Evolutionary conservation across 129 eudicot genomes (phyloP), one percentile per base, ranked within the genome.

Genomic region (Escallonia rubra): DNA sequence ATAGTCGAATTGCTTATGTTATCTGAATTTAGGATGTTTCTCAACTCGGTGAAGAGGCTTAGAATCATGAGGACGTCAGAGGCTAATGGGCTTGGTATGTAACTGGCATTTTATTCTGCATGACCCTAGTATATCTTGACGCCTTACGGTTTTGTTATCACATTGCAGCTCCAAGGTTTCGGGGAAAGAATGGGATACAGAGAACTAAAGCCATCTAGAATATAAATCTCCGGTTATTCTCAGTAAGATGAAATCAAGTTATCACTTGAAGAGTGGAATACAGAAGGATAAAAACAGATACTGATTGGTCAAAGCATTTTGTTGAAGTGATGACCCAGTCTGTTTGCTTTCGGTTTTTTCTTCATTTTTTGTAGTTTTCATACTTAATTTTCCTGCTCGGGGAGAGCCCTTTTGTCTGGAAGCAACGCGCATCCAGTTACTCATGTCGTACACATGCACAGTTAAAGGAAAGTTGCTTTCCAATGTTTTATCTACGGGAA

Each of bases 41-140:
- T 83, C n/a, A 65, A 70, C 67, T 89, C 90, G 0, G 96, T 87
- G 70, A 94, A 82, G 82, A 82, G 97, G 74, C 99, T 94, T 59
- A 74, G 92, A 72, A 94, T 94, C 71, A 94, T 89, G 96, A 23
- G 80, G 78, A 80, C 86, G 40, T 67, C 90, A 0, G 99, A 89
- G 42, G 96, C 90, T 61, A 86, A 83, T 66, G 92, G 93, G 72
- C 81, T 87, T 61, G 86, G 87, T 88, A 79, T 46, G 73, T 38
- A 11, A 43, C 51, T 4, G 34, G 51, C 43, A 44, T 16, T 2
- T 42, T 10, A 43, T 48, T 60, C 34, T 2, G 1, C 39, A 3
- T 45, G 41, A 13, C 11, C 40, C 2, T 8, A 3, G 8, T 2
- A 48, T 47, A 38, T 57, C 5, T 11, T 56, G 3, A 8, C 55